Evolutionary conservation across 2,329 filamentous ascomycete genomes (phyloP), one percentile per base, ranked within the genome.

Genomic region (Neofusicoccum ribis): DNA sequence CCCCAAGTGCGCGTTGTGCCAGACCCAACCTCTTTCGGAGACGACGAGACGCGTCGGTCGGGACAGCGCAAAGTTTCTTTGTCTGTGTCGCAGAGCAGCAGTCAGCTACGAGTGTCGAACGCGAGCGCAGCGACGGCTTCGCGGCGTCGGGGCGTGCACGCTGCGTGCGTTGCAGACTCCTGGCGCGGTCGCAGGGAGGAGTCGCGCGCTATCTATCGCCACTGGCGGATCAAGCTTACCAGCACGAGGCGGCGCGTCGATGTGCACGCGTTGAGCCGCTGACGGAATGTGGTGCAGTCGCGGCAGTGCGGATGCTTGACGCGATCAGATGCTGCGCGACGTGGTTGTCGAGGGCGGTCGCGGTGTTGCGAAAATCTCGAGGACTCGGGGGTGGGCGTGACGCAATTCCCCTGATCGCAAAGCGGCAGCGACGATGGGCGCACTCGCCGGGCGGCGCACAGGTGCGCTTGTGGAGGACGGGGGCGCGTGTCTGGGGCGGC

Each of bases 1-100:
- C 68, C 73, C 74, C 71, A 70, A 68, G 69, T 47, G 52, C 44
- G 70, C 67, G 68, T 41, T 46, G 41, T 61, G 52, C 63, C 63
- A 58, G 52, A 52, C 27, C 54, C 69, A 69, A 67, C 66, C 71
- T 69, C 72, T 70, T 70, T 54, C 63, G 54, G 54, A 41, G 63
- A 37, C 52, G n/a, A 50, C 34, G 39, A 17, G 31, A 43, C 52
- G 54, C 51, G 43, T 50, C 43, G 46, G 50, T 36, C 39, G 44
- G 23, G n/a, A 5, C 37, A 34, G 43, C 43, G 41, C 50, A 47
- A 5, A 14, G 4, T 36, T 56, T 54, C 61, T 64, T 64, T 64
- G 61, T 64, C 61, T 64, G 49, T 64, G 61, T 64, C 61, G 61
- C 50, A 64, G 61, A 39, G 31, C 61, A 27, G 39, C 49, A 47